These are phyloP conservation scores for Neocucurbitaria cava DNA, from an alignment of 2,329 filamentous ascomycete genomes.

Conservation along the genomic window DNA sequence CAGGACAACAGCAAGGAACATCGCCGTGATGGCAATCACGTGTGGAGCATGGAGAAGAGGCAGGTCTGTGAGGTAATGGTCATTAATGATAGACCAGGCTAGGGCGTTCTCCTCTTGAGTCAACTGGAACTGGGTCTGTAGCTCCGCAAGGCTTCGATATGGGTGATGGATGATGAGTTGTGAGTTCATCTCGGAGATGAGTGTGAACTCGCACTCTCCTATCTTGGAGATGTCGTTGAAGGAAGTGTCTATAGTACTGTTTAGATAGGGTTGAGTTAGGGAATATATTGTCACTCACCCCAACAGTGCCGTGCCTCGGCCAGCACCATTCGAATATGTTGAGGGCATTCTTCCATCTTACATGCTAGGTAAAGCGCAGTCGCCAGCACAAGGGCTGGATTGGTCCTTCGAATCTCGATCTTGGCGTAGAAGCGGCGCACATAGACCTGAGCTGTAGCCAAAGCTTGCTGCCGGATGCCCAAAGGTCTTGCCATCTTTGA, in stretches of 20 bases:
- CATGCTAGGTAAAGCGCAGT: slow-evolving; percentile 94
- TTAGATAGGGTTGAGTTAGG: neutral
- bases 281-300: slow-evolving; percentile 29
- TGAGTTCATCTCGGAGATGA: slow-evolving; percentile 90
- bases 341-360: slow-evolving; percentile 97
- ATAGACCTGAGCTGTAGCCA: slow-evolving; percentile 94
- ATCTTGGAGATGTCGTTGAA: slow-evolving; percentile 76
- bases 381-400: slow-evolving; percentile 90
- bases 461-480: slow-evolving; percentile 84
- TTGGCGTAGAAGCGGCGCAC: slow-evolving; percentile 91
- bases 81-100: slow-evolving; percentile 85
- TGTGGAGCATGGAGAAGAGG: slow-evolving; percentile 86
- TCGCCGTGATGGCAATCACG: slow-evolving; percentile 83
- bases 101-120: slow-evolving; percentile 79
- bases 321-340: slow-evolving; percentile 91
- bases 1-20: slow-evolving; percentile 83
- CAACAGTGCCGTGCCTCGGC: slow-evolving; percentile 79
- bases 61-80: slow-evolving; percentile 92
- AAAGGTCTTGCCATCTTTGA: slow-evolving; percentile 84
- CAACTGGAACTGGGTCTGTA: slow-evolving; percentile 73
- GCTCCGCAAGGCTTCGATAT: slow-evolving; percentile 78
- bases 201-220: slow-evolving; percentile 90
- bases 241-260: slow-evolving; percentile 33
- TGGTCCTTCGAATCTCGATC: slow-evolving; percentile 89
- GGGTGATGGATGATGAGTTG: slow-evolving; percentile 91